phyloP scores from a whole-genome alignment of 83 land plant genomes.

The Diphasiastrum complanatum region DNA sequence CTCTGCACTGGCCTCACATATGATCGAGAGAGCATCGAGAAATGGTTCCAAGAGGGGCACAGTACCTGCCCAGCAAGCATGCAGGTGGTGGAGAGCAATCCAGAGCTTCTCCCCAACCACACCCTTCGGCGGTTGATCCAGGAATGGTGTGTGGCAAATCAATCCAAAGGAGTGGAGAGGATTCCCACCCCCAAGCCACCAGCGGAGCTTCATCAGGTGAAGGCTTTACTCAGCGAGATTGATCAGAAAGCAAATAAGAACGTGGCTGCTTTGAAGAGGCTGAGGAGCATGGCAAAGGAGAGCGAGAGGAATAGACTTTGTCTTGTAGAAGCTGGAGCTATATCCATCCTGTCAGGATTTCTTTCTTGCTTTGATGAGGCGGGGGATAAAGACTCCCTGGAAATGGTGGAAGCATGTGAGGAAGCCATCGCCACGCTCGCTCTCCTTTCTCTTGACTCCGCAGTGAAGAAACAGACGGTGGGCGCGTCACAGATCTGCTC shows the following conservation, averaged over 20 bases:
- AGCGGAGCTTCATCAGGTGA: background rate
- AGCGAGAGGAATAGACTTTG: slow-evolving; percentile 35
- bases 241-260: no score
- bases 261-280: slow-evolving; percentile 19
- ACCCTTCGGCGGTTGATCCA: slow-evolving; percentile 49
- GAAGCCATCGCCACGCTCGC: slow-evolving; percentile 35
- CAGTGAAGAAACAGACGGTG: background rate
- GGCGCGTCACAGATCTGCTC: slow-evolving; percentile 17
- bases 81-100: slow-evolving; percentile 17
- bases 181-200: slow-evolving; percentile 41
- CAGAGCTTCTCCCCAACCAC: slow-evolving; percentile 45
- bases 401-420: slow-evolving; percentile 6
- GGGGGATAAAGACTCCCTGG: background rate
- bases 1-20: slow-evolving; percentile 59
- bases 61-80: slow-evolving; percentile 55
- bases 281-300: slow-evolving; percentile 27
- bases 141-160: slow-evolving; percentile 34
- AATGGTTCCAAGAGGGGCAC: slow-evolving; percentile 55
- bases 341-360: background rate
- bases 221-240: no score
- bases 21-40: slow-evolving; percentile 47
- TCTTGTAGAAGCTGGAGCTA: slow-evolving; percentile 34
- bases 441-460: slow-evolving; percentile 21
- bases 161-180: slow-evolving; percentile 2
- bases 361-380: slow-evolving; percentile 13